phyloP scores from a whole-genome alignment of 495 filamentous ascomycete species.

The Echria macrotheca region DNA sequence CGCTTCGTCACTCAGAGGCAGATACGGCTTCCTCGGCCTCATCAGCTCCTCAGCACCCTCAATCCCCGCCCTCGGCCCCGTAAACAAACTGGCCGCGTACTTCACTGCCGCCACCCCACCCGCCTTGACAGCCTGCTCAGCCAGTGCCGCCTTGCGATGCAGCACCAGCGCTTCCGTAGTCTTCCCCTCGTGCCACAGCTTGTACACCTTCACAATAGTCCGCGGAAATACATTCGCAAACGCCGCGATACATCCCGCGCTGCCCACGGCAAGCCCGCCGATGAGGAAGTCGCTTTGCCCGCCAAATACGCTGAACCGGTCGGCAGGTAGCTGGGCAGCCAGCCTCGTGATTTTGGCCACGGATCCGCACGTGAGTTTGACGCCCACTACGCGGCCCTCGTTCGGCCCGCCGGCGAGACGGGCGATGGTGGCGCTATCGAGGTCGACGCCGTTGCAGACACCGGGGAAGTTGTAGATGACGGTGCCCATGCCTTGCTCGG shows the following conservation, averaged over 20 bases:
- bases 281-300: slow-evolving; percentile 68
- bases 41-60: slow-evolving; percentile 50
- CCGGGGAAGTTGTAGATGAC: slow-evolving; percentile 69
- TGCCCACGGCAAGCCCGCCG: slow-evolving; percentile 54
- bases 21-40: slow-evolving; percentile 54
- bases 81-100: slow-evolving; percentile 54
- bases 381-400: slow-evolving; percentile 45
- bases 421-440: slow-evolving; percentile 58
- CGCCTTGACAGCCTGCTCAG: slow-evolving; percentile 52
- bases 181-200: slow-evolving; percentile 36
- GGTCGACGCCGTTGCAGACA: slow-evolving; percentile 65
- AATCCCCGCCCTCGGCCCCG: slow-evolving; percentile 52
- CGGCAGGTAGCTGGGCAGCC: slow-evolving; percentile 47
- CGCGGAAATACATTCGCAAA: slow-evolving; percentile 64
- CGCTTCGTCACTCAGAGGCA: slow-evolving; percentile 40
- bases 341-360: slow-evolving; percentile 55
- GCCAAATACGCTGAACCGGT: slow-evolving; percentile 59
- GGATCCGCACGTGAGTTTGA: slow-evolving; percentile 65
- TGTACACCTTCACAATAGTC: slow-evolving; percentile 48
- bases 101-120: slow-evolving; percentile 59
- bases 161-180: slow-evolving; percentile 49
- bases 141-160: slow-evolving; percentile 44
- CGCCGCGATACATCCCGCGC: slow-evolving; percentile 59
- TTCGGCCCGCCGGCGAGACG: slow-evolving; percentile 42
- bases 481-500: slow-evolving; percentile 47